A percentile compares a stretch with the other conserved stretches of the same genome.
Evolutionary conservation across 768 basidiomycete species (phyloP).

Genomic region (Gymnopilus junonius): DNA sequence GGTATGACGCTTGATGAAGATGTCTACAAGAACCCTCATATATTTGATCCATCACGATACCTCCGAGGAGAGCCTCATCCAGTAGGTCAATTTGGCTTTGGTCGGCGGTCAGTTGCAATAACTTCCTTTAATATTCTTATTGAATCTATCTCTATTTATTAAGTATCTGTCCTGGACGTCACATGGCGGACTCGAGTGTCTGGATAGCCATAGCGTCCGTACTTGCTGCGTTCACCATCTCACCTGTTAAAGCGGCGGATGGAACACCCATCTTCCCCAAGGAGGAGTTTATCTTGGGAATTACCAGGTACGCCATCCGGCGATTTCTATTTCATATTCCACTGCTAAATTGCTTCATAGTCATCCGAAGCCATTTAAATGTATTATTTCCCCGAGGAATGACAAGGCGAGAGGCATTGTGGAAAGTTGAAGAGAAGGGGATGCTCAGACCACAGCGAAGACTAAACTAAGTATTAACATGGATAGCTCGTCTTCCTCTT

Average conservation of each 20-base stretch:
- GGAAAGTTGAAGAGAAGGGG: not conserved
- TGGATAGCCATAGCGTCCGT: conserved; percentile 33
- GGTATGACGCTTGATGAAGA: conserved; percentile 29
- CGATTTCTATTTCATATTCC: not conserved
- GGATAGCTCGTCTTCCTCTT: no score
- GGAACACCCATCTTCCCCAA: conserved; percentile 35
- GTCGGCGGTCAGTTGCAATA: conserved; percentile 22
- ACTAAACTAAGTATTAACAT: no score
- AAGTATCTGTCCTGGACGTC: conserved; percentile 41
- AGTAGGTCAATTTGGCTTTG: conserved; percentile 30
- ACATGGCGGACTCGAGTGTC: conserved; percentile 46
- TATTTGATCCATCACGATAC: conserved; percentile 30
- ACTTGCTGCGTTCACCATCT: conserved; percentile 33
- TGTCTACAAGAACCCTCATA: conserved; percentile 24
- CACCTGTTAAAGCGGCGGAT: conserved; percentile 15
- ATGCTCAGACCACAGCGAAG: no score
- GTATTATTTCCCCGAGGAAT: conserved; percentile 26
- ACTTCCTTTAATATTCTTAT: not conserved
- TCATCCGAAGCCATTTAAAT: conserved; percentile 32
- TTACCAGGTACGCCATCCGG: conserved; percentile 31
- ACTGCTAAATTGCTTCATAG: conserved; percentile 11
- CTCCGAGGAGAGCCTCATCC: conserved; percentile 29
- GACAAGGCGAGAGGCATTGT: conserved; percentile 6
- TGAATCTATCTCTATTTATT: not conserved
- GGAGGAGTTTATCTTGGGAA: conserved; percentile 34